Conservation (phyloP, 179 eudicot genomes). For the Actinidia polygama region DNA sequence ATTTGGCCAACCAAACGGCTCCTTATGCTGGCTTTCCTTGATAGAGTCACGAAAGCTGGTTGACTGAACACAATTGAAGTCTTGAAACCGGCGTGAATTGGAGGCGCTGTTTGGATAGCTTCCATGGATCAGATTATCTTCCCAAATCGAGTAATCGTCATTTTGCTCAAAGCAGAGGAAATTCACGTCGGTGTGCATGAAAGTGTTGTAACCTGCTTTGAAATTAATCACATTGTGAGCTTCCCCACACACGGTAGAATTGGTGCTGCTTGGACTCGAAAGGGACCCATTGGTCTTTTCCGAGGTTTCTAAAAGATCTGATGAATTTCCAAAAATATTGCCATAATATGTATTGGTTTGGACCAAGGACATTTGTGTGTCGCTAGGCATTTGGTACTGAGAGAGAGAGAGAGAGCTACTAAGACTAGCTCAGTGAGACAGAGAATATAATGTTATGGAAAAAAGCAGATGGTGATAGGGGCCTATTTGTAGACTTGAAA, state of each 20-base stretch:
- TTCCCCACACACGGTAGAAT: not conserved
- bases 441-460: conserved; percentile 1
- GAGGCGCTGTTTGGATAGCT: no score
- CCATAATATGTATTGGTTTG: not conserved
- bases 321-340: not conserved
- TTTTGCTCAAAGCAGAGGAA: conserved; percentile 16
- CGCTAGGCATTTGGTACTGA: conserved; percentile 16
- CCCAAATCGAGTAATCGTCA: conserved; percentile 10
- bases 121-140: conserved; percentile 10
- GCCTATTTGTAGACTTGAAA: conserved; percentile 16
- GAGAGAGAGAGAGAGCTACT: not conserved
- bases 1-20: conserved; percentile 12
- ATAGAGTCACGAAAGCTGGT: not conserved
- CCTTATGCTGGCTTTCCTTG: not conserved
- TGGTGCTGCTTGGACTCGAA: conserved; percentile 10
- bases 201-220: not conserved
- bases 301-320: not conserved
- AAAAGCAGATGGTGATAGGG: not conserved
- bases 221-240: not conserved
- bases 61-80: not conserved
- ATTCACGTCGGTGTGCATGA: not conserved
- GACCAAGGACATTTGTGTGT: not conserved
- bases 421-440: not conserved
- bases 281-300: not conserved
- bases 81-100: not conserved